These are phyloP conservation scores for Aureoboletus auriporus DNA, from an alignment of 768 basidiomycete genomes.

Conservation along the genomic window DNA sequence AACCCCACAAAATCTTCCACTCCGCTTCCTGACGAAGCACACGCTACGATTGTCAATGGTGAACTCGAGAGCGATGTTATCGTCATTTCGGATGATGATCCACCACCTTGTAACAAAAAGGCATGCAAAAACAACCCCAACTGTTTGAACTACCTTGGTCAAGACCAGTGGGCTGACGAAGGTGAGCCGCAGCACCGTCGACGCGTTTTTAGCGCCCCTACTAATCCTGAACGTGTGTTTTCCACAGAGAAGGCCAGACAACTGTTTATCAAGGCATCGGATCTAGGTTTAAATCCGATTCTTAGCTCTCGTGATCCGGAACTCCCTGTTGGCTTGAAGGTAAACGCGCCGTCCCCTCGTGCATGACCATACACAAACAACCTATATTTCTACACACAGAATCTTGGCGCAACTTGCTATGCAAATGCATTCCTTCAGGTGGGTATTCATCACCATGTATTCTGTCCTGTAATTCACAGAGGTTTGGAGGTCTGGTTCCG, in stretches of 20 bases:
- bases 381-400: conserved; percentile 42
- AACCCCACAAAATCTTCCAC: conserved; percentile 17
- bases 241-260: conserved; percentile 46
- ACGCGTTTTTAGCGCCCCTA: conserved; percentile 5
- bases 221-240: conserved; percentile 10
- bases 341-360: conserved; percentile 24
- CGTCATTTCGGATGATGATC: conserved; percentile 67
- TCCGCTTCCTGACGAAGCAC: conserved; percentile 7
- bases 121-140: conserved; percentile 73
- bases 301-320: conserved; percentile 45
- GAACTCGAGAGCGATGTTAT: conserved; percentile 62
- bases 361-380: background rate
- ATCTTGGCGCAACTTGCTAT: conserved; percentile 96
- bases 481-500: conserved; percentile 82
- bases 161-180: conserved; percentile 75
- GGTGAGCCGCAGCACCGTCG: conserved; percentile 37
- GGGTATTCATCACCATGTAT: conserved; percentile 7
- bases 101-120: conserved; percentile 52
- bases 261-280: conserved; percentile 47
- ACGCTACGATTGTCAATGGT: conserved; percentile 26
- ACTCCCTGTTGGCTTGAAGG: conserved; percentile 76
- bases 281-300: conserved; percentile 55
- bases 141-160: conserved; percentile 86
- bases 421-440: conserved; percentile 94
- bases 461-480: conserved; percentile 2